These are phyloP conservation scores for Monosporascus cannonballus DNA, from an alignment of 2,329 filamentous ascomycete genomes.

Conservation along the genomic window DNA sequence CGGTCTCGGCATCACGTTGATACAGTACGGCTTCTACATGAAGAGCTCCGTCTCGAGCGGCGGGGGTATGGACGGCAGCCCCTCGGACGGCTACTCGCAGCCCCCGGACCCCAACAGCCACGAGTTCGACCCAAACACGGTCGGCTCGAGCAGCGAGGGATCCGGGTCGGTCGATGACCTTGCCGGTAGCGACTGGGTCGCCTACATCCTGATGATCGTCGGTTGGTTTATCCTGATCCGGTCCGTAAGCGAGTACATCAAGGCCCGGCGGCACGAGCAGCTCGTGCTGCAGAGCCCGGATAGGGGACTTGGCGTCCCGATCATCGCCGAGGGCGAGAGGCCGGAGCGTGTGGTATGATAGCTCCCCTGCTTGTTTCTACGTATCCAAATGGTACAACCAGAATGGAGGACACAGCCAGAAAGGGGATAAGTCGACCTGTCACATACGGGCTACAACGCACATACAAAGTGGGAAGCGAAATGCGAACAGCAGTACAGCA, in stretches of 20 bases:
- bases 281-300: conserved; percentile 90
- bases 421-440: too few species aligned
- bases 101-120: conserved; percentile 87
- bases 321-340: conserved; percentile 81
- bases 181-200: conserved; percentile 76
- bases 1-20: conserved; percentile 87
- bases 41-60: conserved; percentile 51
- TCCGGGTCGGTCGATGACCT: conserved; percentile 49
- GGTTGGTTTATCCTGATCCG: conserved; percentile 98
- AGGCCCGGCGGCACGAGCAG: conserved; percentile 84
- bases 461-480: too few species aligned
- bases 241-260: conserved; percentile 84
- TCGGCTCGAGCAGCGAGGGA: conserved; percentile 34
- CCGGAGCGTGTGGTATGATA: conserved; percentile 67
- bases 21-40: conserved; percentile 97
- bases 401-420: too few species aligned
- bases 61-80: conserved; percentile 36
- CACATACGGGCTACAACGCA: too few species aligned
- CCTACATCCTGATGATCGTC: conserved; percentile 91
- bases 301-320: conserved; percentile 73
- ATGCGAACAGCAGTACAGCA: too few species aligned
- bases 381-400: too few species aligned
- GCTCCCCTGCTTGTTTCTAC: too few species aligned
- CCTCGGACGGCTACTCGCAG: conserved; percentile 54
- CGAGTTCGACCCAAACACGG: conserved; percentile 71